Percentiles rank a stretch among this genome's conserved stretches.
Evolutionary conservation across 768 basidiomycete species (phyloP).

Genomic region (Erythrobasidium yunnanense): DNA sequence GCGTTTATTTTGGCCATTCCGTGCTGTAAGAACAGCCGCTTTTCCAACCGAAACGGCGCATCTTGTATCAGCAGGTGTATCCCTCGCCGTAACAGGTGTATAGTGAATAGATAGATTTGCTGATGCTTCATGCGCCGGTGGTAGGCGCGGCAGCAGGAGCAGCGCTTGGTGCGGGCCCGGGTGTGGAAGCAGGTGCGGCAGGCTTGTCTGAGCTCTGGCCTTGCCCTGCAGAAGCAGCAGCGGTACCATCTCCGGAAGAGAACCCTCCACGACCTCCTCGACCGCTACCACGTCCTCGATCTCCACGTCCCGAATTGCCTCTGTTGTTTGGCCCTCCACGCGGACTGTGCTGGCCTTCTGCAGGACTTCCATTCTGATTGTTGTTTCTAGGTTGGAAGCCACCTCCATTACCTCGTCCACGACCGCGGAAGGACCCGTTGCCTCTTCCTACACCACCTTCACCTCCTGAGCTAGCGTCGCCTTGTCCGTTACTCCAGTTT

Average conservation of each 20-base stretch:
- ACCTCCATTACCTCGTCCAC: not conserved
- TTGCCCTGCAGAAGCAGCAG: not conserved
- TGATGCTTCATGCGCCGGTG: not conserved
- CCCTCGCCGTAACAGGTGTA: too few species aligned
- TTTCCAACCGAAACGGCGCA: too few species aligned
- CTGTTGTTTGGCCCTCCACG: too few species aligned
- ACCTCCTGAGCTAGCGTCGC: not conserved
- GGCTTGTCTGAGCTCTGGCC: not conserved
- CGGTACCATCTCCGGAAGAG: not conserved
- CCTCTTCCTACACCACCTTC: not conserved
- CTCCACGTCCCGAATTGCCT: not conserved
- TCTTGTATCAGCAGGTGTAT: too few species aligned
- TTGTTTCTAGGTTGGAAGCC: not conserved
- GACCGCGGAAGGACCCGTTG: not conserved
- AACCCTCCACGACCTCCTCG: not conserved
- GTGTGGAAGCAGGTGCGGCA: not conserved
- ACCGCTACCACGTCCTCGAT: not conserved
- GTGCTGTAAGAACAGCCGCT: too few species aligned
- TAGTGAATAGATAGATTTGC: too few species aligned
- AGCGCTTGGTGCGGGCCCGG: not conserved
- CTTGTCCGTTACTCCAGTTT: not conserved
- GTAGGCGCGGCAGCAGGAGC: not conserved
- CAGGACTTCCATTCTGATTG: not conserved
- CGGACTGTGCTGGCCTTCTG: too few species aligned
- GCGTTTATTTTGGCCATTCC: too few species aligned